These are phyloP conservation scores for Leccinum subtestaceum DNA, from an alignment of 768 basidiomycete genomes.

Conservation along the genomic window DNA sequence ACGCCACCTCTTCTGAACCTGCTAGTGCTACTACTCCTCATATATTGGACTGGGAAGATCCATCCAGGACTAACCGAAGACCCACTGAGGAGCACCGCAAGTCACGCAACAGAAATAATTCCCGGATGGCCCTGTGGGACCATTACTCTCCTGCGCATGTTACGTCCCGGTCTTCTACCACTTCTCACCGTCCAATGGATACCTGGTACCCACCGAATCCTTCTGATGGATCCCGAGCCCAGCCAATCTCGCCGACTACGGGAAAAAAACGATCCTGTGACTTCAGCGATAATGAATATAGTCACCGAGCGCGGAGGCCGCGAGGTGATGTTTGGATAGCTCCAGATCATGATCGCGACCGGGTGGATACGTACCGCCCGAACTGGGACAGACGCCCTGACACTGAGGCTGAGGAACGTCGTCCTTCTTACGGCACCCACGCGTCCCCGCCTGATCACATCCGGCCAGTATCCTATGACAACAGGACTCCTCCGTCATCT, in stretches of 20 bases:
- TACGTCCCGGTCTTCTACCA: neutral
- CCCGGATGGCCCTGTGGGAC: conserved; percentile 2
- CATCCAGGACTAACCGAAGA: conserved; percentile 7
- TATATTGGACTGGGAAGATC: conserved; percentile 9
- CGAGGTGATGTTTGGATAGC: conserved; percentile 22
- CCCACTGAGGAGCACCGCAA: conserved; percentile 9
- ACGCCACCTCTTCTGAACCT: conserved; percentile 10
- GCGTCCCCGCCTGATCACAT: conserved; percentile 6
- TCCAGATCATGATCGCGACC: conserved; percentile 7
- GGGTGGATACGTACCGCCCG: conserved; percentile 6
- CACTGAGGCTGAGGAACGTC: conserved; percentile 16
- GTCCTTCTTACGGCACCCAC: conserved; percentile 3
- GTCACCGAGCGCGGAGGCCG: conserved; percentile 22
- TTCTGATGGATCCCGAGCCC: conserved; percentile 14
- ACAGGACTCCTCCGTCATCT: neutral
- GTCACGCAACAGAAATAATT: conserved; percentile 1
- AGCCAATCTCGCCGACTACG: conserved; percentile 15
- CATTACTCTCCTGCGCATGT: conserved; percentile 12
- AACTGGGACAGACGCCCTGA: conserved; percentile 12
- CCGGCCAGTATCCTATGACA: conserved; percentile 7
- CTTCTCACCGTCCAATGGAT: conserved; percentile 3
- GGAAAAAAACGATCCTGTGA: conserved; percentile 26
- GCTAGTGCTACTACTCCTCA: conserved; percentile 1
- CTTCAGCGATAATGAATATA: conserved; percentile 18
- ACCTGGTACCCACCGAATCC: conserved; percentile 7